Conservation (phyloP, 2,329 filamentous ascomycete species). For the Botryotinia calthae region DNA sequence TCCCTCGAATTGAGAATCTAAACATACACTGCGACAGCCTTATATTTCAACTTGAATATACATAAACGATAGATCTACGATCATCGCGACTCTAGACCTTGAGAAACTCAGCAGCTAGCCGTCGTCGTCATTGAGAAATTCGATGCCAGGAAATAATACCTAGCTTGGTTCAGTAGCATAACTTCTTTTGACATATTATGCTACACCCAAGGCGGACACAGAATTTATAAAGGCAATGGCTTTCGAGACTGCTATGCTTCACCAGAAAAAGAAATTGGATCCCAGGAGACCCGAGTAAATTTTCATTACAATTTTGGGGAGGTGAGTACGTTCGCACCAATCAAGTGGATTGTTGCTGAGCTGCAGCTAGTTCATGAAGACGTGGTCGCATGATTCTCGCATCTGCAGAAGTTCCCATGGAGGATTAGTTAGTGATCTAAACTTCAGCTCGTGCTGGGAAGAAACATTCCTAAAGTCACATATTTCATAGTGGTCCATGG, state of each 20-base stretch:
- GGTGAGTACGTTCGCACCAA: background rate
- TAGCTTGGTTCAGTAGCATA: background rate
- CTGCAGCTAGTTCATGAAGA: background rate
- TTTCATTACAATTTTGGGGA: background rate
- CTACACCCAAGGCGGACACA: background rate
- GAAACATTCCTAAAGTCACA: background rate
- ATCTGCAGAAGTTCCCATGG: background rate
- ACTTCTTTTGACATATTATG: background rate
- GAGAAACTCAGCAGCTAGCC: too few species aligned
- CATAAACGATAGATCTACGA: background rate
- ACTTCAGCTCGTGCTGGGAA: background rate
- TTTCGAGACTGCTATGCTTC: background rate
- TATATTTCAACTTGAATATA: background rate
- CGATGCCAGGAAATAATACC: background rate
- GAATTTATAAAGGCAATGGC: background rate
- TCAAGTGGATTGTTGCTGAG: background rate
- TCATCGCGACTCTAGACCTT: background rate
- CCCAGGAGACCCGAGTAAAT: background rate
- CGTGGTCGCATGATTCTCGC: background rate
- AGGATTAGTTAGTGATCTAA: background rate
- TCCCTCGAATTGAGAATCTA: background rate
- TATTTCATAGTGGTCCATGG: background rate
- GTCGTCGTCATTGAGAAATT: background rate
- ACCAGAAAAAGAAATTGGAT: background rate
- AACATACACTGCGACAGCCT: background rate